Conservation (phyloP, 495 filamentous ascomycete species). For the Trypethelium eluteriae region DNA sequence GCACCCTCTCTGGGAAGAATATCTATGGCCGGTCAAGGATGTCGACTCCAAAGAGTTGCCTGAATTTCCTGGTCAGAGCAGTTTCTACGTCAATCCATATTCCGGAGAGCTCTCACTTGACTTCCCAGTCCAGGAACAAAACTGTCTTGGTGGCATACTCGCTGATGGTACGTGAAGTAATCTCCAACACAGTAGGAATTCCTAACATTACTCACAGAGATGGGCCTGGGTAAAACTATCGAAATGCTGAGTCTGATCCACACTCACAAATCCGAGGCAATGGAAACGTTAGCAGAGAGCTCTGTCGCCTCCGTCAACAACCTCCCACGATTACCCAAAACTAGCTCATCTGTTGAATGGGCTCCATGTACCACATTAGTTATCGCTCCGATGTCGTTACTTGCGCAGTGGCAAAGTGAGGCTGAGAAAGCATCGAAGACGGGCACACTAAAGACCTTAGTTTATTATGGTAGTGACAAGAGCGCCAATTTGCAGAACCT, state of each 20-base stretch:
- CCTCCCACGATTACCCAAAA: slow-evolving; percentile 52
- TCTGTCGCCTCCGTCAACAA: slow-evolving; percentile 42
- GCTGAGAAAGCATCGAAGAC: slow-evolving; percentile 77
- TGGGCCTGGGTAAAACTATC: slow-evolving; percentile 86
- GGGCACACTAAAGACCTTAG: slow-evolving; percentile 69
- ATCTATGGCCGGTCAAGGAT: slow-evolving; percentile 80
- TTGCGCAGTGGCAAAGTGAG: slow-evolving; percentile 95
- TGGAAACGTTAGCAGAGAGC: slow-evolving; percentile 28
- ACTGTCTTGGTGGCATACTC: slow-evolving; percentile 86
- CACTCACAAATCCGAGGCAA: slow-evolving; percentile 60
- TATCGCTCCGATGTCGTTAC: slow-evolving; percentile 85
- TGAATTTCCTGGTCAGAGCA: slow-evolving; percentile 50
- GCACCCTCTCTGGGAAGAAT: slow-evolving; percentile 98
- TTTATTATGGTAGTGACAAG: slow-evolving; percentile 90
- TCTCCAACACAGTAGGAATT: neutral
- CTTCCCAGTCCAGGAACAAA: slow-evolving; percentile 88
- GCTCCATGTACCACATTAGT: slow-evolving; percentile 91
- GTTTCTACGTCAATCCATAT: slow-evolving; percentile 94
- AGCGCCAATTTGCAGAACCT: slow-evolving; percentile 63
- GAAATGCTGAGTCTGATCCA: slow-evolving; percentile 95
- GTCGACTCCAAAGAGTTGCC: slow-evolving; percentile 71
- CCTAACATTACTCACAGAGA: slow-evolving; percentile 32
- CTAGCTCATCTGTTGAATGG: slow-evolving; percentile 45
- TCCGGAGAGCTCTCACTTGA: slow-evolving; percentile 89
- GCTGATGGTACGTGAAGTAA: slow-evolving; percentile 61